Conservation (phyloP, 768 basidiomycete genomes). For the Coprinellus aureogranulatus region DNA sequence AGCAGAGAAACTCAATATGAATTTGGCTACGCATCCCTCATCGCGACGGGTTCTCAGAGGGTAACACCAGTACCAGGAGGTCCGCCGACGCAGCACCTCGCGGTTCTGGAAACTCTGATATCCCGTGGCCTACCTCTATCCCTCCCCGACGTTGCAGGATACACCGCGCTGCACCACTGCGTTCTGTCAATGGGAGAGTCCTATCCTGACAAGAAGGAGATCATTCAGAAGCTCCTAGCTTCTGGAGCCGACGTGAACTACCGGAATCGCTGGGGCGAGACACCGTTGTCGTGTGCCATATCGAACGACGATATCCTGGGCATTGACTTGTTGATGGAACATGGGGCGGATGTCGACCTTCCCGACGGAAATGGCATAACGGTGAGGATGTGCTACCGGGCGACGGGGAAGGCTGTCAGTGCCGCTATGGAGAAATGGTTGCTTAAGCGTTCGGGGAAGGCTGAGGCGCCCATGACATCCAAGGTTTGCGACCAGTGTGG, state of each 20-base stretch:
- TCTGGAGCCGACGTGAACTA: constrained; percentile 48
- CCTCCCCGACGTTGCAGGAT: constrained; percentile 43
- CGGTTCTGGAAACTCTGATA: constrained; percentile 41
- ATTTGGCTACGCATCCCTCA: constrained; percentile 40
- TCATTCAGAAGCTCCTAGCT: constrained; percentile 39
- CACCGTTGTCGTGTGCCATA: constrained; percentile 37
- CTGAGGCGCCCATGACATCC: constrained; percentile 35
- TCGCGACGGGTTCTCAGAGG: constrained; percentile 41
- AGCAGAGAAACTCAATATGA: constrained; percentile 42
- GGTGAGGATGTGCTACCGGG: constrained; percentile 27
- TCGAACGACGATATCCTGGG: constrained; percentile 25
- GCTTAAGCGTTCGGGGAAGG: constrained; percentile 42
- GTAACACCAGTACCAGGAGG: constrained; percentile 10
- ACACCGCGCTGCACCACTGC: constrained; percentile 50
- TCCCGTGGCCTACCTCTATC: constrained; percentile 38
- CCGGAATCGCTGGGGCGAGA: constrained; percentile 48
- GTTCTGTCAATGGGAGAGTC: constrained; percentile 29
- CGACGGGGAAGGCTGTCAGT: constrained; percentile 41
- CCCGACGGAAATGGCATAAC: constrained; percentile 36
- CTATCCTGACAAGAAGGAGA: constrained; percentile 20
- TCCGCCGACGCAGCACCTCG: constrained; percentile 13
- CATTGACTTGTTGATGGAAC: constrained; percentile 49
- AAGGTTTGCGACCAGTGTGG: constrained; percentile 44
- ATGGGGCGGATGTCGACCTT: constrained; percentile 43
- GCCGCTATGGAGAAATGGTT: constrained; percentile 47